Base-by-base conservation (phyloP, 2,329 filamentous ascomycete species). In the Botrytis fabae region DNA sequence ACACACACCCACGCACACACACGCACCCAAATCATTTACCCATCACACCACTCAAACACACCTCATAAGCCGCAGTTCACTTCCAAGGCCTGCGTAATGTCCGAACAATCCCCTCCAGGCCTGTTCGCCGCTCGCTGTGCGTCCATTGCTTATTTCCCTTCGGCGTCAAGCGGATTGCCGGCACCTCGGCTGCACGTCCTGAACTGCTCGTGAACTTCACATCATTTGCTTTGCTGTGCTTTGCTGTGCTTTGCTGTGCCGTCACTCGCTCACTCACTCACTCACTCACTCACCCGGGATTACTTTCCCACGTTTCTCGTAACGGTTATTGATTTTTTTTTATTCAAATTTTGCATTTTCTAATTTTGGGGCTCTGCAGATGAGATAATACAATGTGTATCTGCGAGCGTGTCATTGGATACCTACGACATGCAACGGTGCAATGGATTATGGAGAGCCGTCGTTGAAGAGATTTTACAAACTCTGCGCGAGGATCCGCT, bases 111-210 rank as follows among this genome's bases (percentile, higher is more conserved):
- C 60, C 60, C 60, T 62, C 60, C 25, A 40, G 60, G 60, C 40
- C n/a, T 42, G 35, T 62, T 40, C 35, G 60, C 60, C 60, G 60
- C 60, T 62, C 25, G 59, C 32, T 32, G 22, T 40, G 22, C 1
- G 32, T 60, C 22, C 20, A 35, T 60, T 32, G 28, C 28, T 60
- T 35, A 35, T 35, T 60, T 32, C 12, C 57, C n/a, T 28, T 63
- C 61, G 61, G 61, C 61, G 61, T 63, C 61, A 63, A 63, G 61
- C 61, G 61, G 61, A 63, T 63, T 35, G 25, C 61, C 38, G n/a
- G 61, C 61, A 63, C 61, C 61, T 63, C 61, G 61, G 61, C n/a
- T 42, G 40, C n/a, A 62, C 14, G n/a, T 42, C 40, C 40, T 38
- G 59, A 61, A 61, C 35, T 61, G 22, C 59, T n/a, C 22, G 38